These are phyloP conservation scores for Nepenthes mirabilis DNA, from an alignment of 148 eudicot species.

Conservation along the genomic window DNA sequence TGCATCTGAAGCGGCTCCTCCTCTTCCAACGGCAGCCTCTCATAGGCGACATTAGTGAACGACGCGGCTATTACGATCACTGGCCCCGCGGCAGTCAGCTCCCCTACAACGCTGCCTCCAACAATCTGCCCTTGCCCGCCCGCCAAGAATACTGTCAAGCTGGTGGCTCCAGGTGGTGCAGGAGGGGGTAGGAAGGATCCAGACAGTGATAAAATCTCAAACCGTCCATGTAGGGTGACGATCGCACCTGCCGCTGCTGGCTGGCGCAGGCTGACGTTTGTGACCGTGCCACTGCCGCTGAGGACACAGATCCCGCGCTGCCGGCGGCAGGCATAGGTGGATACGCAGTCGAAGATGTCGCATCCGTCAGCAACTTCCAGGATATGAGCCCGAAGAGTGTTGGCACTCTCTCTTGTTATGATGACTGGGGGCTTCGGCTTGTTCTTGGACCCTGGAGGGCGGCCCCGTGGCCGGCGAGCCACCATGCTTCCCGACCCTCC, in stretches of 20 bases:
- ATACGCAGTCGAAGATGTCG: conserved; percentile 49
- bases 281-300: conserved; percentile 58
- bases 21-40: conserved; percentile 55
- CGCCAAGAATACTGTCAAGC: conserved; percentile 47
- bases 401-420: conserved; percentile 63
- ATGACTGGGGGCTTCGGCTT: conserved; percentile 64
- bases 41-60: conserved; percentile 65
- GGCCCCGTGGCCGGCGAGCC: conserved; percentile 50
- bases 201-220: conserved; percentile 53
- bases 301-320: conserved; percentile 70
- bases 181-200: conserved; percentile 70
- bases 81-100: conserved; percentile 50
- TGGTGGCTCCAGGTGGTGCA: conserved; percentile 68
- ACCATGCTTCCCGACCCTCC: conserved; percentile 18
- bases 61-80: conserved; percentile 66
- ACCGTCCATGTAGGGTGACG: conserved; percentile 53
- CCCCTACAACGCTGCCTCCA: conserved; percentile 68
- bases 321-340: conserved; percentile 44
- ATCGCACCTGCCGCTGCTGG: conserved; percentile 38
- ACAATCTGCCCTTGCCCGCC: conserved; percentile 81
- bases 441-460: conserved; percentile 66
- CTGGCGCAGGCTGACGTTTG: conserved; percentile 59
- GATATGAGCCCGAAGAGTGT: conserved; percentile 62
- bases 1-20: conserved; percentile 46
- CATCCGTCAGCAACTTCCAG: conserved; percentile 45